phyloP scores from a whole-genome alignment of 495 filamentous ascomycete genomes.

The Lophium mytilinum region DNA sequence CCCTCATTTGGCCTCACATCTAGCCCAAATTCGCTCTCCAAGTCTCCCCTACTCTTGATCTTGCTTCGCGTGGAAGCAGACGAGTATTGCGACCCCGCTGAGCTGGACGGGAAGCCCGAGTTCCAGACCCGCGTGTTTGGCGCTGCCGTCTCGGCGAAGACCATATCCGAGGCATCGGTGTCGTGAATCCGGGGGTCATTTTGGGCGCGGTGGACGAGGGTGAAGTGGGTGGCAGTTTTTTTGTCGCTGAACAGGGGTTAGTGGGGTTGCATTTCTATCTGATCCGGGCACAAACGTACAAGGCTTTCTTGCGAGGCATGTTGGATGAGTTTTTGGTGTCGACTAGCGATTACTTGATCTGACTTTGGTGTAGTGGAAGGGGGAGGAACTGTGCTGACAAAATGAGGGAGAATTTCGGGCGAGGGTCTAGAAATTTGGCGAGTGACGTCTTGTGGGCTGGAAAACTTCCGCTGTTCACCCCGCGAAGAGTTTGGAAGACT shows the following conservation, averaged over 20 bases:
- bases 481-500: neutral
- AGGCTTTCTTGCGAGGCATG: slow-evolving; percentile 84
- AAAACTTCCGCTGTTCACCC: neutral
- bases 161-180: slow-evolving; percentile 67
- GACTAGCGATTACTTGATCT: neutral
- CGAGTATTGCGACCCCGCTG: slow-evolving; percentile 21
- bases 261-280: slow-evolving; percentile 5
- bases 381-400: slow-evolving; percentile 22
- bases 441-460: slow-evolving; percentile 7
- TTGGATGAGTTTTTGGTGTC: neutral
- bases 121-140: slow-evolving; percentile 31
- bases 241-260: slow-evolving; percentile 60
- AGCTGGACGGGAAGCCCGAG: slow-evolving; percentile 17
- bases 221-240: slow-evolving; percentile 84
- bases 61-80: slow-evolving; percentile 37
- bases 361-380: slow-evolving; percentile 8
- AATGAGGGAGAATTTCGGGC: slow-evolving; percentile 11
- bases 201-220: slow-evolving; percentile 90
- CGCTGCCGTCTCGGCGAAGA: slow-evolving; percentile 48
- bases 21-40: slow-evolving; percentile 67
- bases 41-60: slow-evolving; percentile 58
- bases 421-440: slow-evolving; percentile 4
- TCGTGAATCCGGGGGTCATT: slow-evolving; percentile 95
- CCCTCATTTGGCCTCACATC: slow-evolving; percentile 80
- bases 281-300: slow-evolving; percentile 48